Conservation (phyloP, 768 basidiomycete genomes). For the Amanita polypyramis region DNA sequence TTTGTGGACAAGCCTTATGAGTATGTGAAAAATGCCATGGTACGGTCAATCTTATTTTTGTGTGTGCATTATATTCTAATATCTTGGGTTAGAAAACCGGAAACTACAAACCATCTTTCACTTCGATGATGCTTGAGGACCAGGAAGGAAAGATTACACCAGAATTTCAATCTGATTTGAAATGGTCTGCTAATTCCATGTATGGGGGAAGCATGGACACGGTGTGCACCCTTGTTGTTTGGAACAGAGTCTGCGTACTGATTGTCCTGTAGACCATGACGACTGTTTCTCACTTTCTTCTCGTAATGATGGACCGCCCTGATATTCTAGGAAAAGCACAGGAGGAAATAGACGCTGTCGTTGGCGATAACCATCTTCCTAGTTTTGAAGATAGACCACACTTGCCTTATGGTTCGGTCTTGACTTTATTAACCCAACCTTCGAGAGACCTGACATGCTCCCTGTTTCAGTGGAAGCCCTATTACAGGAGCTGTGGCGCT, state of each 20-base stretch:
- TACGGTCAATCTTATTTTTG: slow-evolving; percentile 19
- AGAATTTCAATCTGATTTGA: slow-evolving; percentile 55
- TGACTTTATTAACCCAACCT: neutral
- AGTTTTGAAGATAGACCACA: slow-evolving; percentile 41
- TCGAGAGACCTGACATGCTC: neutral
- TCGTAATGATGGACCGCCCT: slow-evolving; percentile 58
- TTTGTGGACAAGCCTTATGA: slow-evolving; percentile 57
- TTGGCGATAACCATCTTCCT: slow-evolving; percentile 49
- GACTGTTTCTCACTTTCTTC: slow-evolving; percentile 46
- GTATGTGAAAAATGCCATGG: slow-evolving; percentile 46
- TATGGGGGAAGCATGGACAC: slow-evolving; percentile 60
- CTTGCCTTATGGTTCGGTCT: slow-evolving; percentile 41
- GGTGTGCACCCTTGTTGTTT: slow-evolving; percentile 20
- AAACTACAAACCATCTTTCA: slow-evolving; percentile 28
- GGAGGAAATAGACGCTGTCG: slow-evolving; percentile 51
- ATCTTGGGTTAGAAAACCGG: slow-evolving; percentile 27
- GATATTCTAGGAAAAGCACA: slow-evolving; percentile 48
- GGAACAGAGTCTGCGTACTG: neutral
- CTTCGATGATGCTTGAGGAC: slow-evolving; percentile 47
- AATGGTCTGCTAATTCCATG: slow-evolving; percentile 82
- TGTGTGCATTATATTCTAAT: neutral
- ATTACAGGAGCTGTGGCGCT: slow-evolving; percentile 44
- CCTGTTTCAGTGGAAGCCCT: slow-evolving; percentile 34
- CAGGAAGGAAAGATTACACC: slow-evolving; percentile 24
- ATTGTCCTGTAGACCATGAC: slow-evolving; percentile 37